A percentile compares a stretch with the other conserved stretches of the same genome.
Evolutionary conservation across 306 rosid species (phyloP).

Genomic region (Cucurbita maxima): DNA sequence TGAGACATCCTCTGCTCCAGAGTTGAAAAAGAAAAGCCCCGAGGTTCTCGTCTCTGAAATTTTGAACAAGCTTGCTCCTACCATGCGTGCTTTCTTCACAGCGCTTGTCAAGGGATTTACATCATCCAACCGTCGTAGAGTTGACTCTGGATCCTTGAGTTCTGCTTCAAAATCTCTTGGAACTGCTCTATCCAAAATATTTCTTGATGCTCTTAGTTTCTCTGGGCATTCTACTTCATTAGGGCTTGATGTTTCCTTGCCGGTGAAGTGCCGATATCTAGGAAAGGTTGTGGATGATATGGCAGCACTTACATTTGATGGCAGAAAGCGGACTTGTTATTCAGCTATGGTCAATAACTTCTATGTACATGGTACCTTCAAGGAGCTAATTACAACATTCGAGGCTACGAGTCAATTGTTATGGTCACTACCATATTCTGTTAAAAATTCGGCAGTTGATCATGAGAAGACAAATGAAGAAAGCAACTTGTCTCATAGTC

Average conservation of each 20-base stretch:
- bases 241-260: slow-evolving; percentile 49
- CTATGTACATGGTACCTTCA: slow-evolving; percentile 88
- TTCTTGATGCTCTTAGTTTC: slow-evolving; percentile 82
- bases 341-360: slow-evolving; percentile 75
- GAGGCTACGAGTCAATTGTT: slow-evolving; percentile 96
- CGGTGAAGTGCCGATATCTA: slow-evolving; percentile 89
- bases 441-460: slow-evolving; percentile 40
- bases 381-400: slow-evolving; percentile 79
- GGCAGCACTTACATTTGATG: slow-evolving; percentile 70
- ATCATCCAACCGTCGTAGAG: slow-evolving; percentile 83
- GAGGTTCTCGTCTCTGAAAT: slow-evolving; percentile 63
- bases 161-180: slow-evolving; percentile 88
- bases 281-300: slow-evolving; percentile 93
- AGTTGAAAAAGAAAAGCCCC: slow-evolving; percentile 90
- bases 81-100: slow-evolving; percentile 73
- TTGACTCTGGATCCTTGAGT: slow-evolving; percentile 65
- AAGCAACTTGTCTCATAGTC: slow-evolving; percentile 46
- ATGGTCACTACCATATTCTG: slow-evolving; percentile 60
- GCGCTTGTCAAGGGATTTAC: slow-evolving; percentile 94
- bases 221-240: slow-evolving; percentile 58
- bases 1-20: slow-evolving; percentile 54
- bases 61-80: slow-evolving; percentile 74
- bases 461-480: slow-evolving; percentile 53
- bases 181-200: slow-evolving; percentile 65
- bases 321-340: slow-evolving; percentile 76